A percentile compares a stretch with the other conserved stretches of the same genome.
Evolutionary conservation across 2,329 filamentous ascomycete genomes (phyloP).

Genomic region (Penicillium italicum): DNA sequence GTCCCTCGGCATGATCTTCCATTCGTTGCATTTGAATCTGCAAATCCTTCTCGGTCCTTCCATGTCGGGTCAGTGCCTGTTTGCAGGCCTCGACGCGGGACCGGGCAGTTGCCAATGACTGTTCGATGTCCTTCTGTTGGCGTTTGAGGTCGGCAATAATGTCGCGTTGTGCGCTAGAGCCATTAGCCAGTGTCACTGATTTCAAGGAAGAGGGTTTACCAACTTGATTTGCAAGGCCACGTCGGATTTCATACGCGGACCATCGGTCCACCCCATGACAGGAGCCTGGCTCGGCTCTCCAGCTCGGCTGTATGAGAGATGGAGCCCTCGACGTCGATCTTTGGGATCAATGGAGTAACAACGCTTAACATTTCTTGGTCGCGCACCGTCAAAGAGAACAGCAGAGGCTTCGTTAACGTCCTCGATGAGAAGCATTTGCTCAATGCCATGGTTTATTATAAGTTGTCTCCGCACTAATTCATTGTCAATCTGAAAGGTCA

Average conservation of each 20-base stretch:
- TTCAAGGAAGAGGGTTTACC: slow-evolving; percentile 8
- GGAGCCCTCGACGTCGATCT: slow-evolving; percentile 59
- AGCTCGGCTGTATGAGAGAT: slow-evolving; percentile 51
- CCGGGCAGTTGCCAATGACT: slow-evolving; percentile 48
- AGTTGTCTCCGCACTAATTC: slow-evolving; percentile 73
- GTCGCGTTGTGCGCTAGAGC: slow-evolving; percentile 44
- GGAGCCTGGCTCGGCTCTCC: slow-evolving; percentile 52
- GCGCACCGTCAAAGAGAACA: slow-evolving; percentile 62
- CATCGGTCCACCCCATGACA: slow-evolving; percentile 51
- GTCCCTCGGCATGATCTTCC: slow-evolving; percentile 59
- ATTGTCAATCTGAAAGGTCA: slow-evolving; percentile 63
- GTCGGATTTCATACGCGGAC: slow-evolving; percentile 76
- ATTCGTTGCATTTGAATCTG: slow-evolving; percentile 57
- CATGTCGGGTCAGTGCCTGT: slow-evolving; percentile 50
- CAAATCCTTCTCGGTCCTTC: slow-evolving; percentile 47
- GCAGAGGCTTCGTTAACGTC: slow-evolving; percentile 63
- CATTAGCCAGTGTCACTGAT: not conserved
- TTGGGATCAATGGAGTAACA: slow-evolving; percentile 63
- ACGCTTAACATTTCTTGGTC: slow-evolving; percentile 66
- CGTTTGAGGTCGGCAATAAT: slow-evolving; percentile 52
- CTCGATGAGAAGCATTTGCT: slow-evolving; percentile 77
- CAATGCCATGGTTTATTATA: slow-evolving; percentile 77
- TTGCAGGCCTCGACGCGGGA: slow-evolving; percentile 51
- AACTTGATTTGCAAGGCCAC: slow-evolving; percentile 62
- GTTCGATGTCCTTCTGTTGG: slow-evolving; percentile 54